These are phyloP conservation scores for Rhizoctonia solani DNA, from an alignment of 1,284 basidiomycete species.

Conservation along the genomic window DNA sequence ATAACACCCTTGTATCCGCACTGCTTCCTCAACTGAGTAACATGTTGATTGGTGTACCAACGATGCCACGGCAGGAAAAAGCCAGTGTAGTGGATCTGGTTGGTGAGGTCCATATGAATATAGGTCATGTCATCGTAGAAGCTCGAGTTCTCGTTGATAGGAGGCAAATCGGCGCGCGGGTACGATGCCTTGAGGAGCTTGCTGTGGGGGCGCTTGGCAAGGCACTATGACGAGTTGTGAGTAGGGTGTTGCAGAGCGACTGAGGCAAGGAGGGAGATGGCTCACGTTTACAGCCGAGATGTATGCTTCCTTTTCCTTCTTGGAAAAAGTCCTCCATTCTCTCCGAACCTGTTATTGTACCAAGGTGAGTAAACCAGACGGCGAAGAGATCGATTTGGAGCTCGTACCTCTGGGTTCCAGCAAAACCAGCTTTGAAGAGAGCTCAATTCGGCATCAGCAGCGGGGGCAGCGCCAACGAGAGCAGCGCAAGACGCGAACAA, in stretches of 20 bases:
- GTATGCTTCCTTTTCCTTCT: slow-evolving; percentile 23
- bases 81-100: slow-evolving; percentile 27
- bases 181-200: slow-evolving; percentile 11
- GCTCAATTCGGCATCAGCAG: neutral
- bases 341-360: neutral
- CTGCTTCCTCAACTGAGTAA: neutral
- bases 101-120: slow-evolving; percentile 26
- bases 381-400: neutral
- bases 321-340: slow-evolving; percentile 23
- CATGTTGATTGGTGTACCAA: neutral
- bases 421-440: neutral
- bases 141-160: neutral
- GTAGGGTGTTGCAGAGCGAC: neutral
- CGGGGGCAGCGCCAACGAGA: slow-evolving; percentile 13
- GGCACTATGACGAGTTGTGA: neutral
- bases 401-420: neutral
- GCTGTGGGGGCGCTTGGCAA: slow-evolving; percentile 16
- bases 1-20: slow-evolving; percentile 30
- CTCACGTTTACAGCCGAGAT: slow-evolving; percentile 19
- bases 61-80: slow-evolving; percentile 20
- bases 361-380: neutral
- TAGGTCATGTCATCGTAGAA: slow-evolving; percentile 28
- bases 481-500: neutral
- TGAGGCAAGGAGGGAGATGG: neutral
- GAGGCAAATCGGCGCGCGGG: slow-evolving; percentile 3